These are phyloP conservation scores for Elongisporangium anandrum DNA, from an alignment of 352 stramenopile genomes.

Conservation along the genomic window DNA sequence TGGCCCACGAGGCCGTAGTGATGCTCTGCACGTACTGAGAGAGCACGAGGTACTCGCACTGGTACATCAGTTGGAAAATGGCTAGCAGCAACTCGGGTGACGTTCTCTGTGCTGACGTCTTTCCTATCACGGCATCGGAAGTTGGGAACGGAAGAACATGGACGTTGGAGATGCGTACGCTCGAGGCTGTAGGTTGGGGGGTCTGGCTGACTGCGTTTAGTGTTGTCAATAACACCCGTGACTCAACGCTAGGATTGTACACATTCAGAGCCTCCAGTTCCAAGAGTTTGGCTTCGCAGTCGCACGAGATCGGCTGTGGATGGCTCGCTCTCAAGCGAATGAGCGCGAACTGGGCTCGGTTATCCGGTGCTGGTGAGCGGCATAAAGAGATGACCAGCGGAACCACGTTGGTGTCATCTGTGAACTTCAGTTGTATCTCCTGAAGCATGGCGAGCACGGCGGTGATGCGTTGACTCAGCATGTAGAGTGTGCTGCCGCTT, in stretches of 20 bases:
- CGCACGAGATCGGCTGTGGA: not conserved
- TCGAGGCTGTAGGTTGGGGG: not conserved
- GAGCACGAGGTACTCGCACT: constrained; percentile 14
- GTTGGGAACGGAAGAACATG: not conserved
- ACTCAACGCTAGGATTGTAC: not conserved
- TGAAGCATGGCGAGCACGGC: not conserved
- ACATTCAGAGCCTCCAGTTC: not conserved
- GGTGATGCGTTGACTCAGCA: not conserved
- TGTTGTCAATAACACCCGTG: not conserved
- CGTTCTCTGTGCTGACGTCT: not conserved
- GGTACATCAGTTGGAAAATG: constrained; percentile 8
- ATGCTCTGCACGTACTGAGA: constrained; percentile 22
- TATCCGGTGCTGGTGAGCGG: not conserved
- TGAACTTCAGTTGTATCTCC: not conserved
- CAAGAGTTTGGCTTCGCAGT: not conserved
- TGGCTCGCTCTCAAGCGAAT: not conserved
- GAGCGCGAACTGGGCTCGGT: not conserved
- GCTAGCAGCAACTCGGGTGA: not conserved
- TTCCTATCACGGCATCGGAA: no score
- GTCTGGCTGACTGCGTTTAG: not conserved
- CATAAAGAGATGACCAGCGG: not conserved
- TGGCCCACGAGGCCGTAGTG: constrained; percentile 8
- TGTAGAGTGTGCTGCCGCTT: constrained; percentile 6
- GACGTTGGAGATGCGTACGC: not conserved
- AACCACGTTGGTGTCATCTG: not conserved